Evolutionary conservation across 371 early-diverging fungal species (phyloP).

Genomic region (Chytridium lagenaria): DNA sequence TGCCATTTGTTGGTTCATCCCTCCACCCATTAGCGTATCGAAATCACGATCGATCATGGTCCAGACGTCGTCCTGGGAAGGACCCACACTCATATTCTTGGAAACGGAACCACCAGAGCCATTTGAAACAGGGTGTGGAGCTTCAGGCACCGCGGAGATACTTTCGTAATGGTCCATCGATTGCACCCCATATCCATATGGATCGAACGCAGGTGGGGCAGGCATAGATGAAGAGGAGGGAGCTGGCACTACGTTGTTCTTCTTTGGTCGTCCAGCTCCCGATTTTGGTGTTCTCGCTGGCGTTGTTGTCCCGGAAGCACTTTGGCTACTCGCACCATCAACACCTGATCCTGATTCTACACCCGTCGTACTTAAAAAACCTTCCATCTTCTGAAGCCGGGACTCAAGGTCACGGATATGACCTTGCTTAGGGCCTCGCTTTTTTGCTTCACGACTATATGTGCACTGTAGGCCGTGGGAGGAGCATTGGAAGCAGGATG

Average conservation of each 20-base stretch:
- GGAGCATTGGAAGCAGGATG: slow-evolving; percentile 21
- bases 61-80: slow-evolving; percentile 34
- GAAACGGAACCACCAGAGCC: neutral
- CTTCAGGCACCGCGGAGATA: neutral
- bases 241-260: neutral
- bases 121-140: neutral
- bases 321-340: neutral
- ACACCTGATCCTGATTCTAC: neutral
- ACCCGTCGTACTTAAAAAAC: neutral
- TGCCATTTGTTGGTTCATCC: neutral
- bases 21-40: slow-evolving; percentile 33
- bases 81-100: too few species aligned
- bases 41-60: slow-evolving; percentile 39
- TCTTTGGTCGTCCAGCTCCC: neutral
- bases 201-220: neutral
- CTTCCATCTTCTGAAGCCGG: slow-evolving; percentile 18
- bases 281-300: neutral
- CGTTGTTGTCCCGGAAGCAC: neutral
- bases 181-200: neutral
- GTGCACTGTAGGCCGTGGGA: slow-evolving; percentile 15
- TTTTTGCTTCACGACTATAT: slow-evolving; percentile 23
- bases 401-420: slow-evolving; percentile 14
- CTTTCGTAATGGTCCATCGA: neutral
- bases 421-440: slow-evolving; percentile 27
- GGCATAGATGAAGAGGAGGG: neutral